phyloP scores from a whole-genome alignment of 164 flowering plant genomes.

The grape (Vitis vinifera) region ASM3070453v1 NC_081818.1:26563001-26563500 shows the following conservation, averaged over 20 bases:
- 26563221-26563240: conserved; percentile 59
- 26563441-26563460: conserved; percentile 50
- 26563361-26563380: conserved; percentile 65
- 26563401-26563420: conserved; percentile 62
- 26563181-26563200: conserved; percentile 71
- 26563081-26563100: conserved; percentile 33
- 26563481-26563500: conserved; percentile 29
- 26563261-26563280: conserved; percentile 80
- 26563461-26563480: conserved; percentile 83
- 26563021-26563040: background rate
- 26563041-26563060: conserved; percentile 4
- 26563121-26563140: conserved; percentile 53
- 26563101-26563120: conserved; percentile 41
- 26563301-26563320: conserved; percentile 90
- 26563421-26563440: conserved; percentile 86
- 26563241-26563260: conserved; percentile 91
- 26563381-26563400: conserved; percentile 73
- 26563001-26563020: conserved; percentile 1
- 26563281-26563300: conserved; percentile 88
- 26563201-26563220: conserved; percentile 87
- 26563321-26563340: conserved; percentile 36
- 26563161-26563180: conserved; percentile 76
- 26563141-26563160: conserved; percentile 75
- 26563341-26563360: conserved; percentile 39
- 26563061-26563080: conserved; percentile 54